A percentile compares a stretch with the other conserved stretches of the same genome.
These are phyloP conservation scores for Hypoxylon cercidicola DNA, from an alignment of 495 filamentous ascomycete species.

Conservation along the genomic window DNA sequence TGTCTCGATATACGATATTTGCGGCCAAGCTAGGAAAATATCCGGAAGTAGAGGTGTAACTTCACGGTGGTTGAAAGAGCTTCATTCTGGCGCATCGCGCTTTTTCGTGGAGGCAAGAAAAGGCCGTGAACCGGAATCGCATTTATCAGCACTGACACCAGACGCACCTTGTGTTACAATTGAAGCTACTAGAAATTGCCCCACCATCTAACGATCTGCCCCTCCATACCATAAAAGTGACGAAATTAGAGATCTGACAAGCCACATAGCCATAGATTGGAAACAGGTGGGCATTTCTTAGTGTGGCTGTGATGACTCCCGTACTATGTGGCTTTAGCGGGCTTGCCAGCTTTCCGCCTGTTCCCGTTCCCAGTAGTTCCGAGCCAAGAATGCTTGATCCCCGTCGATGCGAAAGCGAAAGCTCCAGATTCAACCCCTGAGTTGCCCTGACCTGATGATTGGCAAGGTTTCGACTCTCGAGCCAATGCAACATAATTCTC, in stretches of 20 bases:
- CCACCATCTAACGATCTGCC: constrained; percentile 15
- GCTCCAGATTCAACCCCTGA: constrained; percentile 28
- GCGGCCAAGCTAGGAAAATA: not conserved
- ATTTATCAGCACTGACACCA: constrained; percentile 46
- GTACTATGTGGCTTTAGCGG: not conserved
- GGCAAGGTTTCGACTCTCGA: constrained; percentile 24
- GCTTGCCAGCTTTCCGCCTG: not conserved
- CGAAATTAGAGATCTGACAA: constrained; percentile 20
- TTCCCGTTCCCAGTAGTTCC: constrained; percentile 17
- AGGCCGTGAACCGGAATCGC: constrained; percentile 36
- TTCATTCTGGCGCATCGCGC: constrained; percentile 25
- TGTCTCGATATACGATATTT: not conserved
- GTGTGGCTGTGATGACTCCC: not conserved
- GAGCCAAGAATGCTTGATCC: constrained; percentile 30
- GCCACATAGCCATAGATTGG: no score
- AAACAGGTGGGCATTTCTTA: not conserved
- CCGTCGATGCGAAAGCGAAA: constrained; percentile 14
- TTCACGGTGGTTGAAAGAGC: constrained; percentile 32
- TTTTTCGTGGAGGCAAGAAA: constrained; percentile 11
- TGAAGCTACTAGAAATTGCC: constrained; percentile 19
- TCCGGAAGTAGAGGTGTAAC: constrained; percentile 2
- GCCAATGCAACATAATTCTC: constrained; percentile 16
- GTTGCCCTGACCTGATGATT: constrained; percentile 11
- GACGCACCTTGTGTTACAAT: constrained; percentile 6
- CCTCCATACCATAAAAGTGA: constrained; percentile 27